Conservation (phyloP, 257 asterid genomes). For the Coffea eugenioides region DNA sequence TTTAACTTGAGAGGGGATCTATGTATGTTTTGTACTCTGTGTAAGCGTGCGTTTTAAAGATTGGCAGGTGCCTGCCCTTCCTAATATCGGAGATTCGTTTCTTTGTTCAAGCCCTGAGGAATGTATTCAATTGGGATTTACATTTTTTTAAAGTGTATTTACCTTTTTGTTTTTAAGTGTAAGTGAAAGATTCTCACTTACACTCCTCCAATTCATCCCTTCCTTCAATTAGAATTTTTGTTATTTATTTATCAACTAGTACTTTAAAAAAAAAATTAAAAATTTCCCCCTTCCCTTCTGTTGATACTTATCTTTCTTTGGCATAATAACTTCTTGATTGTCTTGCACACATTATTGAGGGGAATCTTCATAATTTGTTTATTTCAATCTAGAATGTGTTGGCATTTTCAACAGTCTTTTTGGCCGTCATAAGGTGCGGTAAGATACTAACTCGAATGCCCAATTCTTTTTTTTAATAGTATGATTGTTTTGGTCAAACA, state of each 20-base stretch:
- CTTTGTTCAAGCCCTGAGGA: conserved; percentile 22
- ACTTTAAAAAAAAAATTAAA: too few relatives aligned
- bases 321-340: background rate
- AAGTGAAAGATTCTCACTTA: too few relatives aligned
- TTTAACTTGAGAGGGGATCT: conserved; percentile 7
- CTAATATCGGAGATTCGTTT: conserved; percentile 22
- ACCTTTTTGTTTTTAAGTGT: too few relatives aligned
- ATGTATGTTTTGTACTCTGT: background rate
- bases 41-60: conserved; percentile 18
- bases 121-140: conserved; percentile 1
- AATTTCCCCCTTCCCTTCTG: too few relatives aligned
- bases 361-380: background rate
- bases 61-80: conserved; percentile 2
- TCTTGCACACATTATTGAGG: background rate
- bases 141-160: too few relatives aligned
- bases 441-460: too few relatives aligned
- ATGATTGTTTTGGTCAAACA: background rate
- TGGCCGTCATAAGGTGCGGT: background rate
- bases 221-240: background rate
- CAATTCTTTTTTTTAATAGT: too few relatives aligned
- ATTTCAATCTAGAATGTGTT: background rate
- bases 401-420: background rate
- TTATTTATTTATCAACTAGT: background rate
- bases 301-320: background rate
- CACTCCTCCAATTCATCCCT: too few relatives aligned